A percentile compares a stretch with the other conserved stretches of the same genome.
These are phyloP conservation scores for Colletotrichum tropicale DNA, from an alignment of 2,329 filamentous ascomycete species.

Conservation along the genomic window DNA sequence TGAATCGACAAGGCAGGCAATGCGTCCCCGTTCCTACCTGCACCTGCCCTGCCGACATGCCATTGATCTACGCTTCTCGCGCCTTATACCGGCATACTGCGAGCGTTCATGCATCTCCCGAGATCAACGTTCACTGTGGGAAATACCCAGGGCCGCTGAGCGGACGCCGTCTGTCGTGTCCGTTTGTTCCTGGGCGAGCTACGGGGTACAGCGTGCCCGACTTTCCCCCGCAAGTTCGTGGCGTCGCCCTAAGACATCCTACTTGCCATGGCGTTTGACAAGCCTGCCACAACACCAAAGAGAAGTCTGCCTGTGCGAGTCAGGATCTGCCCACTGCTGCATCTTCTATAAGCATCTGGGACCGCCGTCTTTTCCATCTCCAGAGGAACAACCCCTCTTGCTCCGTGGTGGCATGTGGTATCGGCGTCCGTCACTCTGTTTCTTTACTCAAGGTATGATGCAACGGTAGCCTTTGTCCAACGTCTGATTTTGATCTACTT, in stretches of 20 bases:
- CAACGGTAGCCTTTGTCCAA: background rate
- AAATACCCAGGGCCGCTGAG: background rate
- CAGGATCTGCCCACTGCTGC: background rate
- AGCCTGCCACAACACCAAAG: constrained; percentile 15
- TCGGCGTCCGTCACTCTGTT: background rate
- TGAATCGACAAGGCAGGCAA: background rate
- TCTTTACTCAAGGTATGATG: background rate
- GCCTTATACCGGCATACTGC: background rate
- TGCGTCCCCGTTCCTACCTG: background rate
- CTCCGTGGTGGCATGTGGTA: background rate
- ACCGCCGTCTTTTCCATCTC: constrained; percentile 10
- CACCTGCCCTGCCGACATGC: background rate
- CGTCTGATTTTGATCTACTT: background rate
- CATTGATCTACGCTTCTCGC: background rate
- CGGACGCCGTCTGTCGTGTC: background rate
- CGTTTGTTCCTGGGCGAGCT: background rate
- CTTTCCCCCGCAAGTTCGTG: constrained; percentile 17
- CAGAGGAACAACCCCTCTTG: constrained; percentile 2
- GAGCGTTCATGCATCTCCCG: background rate
- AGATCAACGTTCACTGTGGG: background rate
- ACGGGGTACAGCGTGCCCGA: background rate
- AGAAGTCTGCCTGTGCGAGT: background rate
- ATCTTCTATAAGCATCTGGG: constrained; percentile 12
- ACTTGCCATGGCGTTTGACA: constrained; percentile 19
- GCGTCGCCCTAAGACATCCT: constrained; percentile 16